Percentiles rank a stretch among this genome's conserved stretches.
phyloP scores from a whole-genome alignment of 306 rosid genomes.

The Senna siamea region DNA sequence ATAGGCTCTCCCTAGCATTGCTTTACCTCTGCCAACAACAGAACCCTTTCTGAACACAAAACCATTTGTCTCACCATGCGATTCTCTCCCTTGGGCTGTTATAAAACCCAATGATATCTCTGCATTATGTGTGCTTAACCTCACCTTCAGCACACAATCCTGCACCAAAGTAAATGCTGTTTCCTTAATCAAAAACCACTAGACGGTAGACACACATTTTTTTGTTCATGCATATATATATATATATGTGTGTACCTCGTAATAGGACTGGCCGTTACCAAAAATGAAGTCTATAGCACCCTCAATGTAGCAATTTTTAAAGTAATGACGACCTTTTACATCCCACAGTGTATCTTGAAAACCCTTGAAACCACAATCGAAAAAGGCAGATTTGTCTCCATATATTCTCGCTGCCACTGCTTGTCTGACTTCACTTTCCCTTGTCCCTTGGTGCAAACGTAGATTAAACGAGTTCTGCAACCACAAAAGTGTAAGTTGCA shows the following conservation, averaged over 20 bases:
- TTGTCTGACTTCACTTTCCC: neutral
- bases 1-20: slow-evolving; percentile 49
- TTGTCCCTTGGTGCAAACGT: rapidly evolving
- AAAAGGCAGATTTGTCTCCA: slow-evolving; percentile 53
- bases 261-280: slow-evolving; percentile 51
- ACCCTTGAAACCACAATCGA: slow-evolving; percentile 45
- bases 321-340: slow-evolving; percentile 53
- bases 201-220: no score
- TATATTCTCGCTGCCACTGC: slow-evolving; percentile 56
- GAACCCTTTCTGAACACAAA: slow-evolving; percentile 48
- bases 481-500: neutral
- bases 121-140: neutral
- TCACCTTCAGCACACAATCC: slow-evolving; percentile 39
- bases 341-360: slow-evolving; percentile 62
- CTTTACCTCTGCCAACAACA: slow-evolving; percentile 31
- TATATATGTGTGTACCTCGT: slow-evolving; percentile 32
- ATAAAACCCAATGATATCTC: slow-evolving; percentile 25
- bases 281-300: slow-evolving; percentile 58
- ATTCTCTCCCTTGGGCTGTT: slow-evolving; percentile 47
- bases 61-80: slow-evolving; percentile 33
- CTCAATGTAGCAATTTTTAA: slow-evolving; percentile 37
- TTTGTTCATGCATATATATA: no score
- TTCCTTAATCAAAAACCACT: no score
- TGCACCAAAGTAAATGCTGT: no score
- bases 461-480: slow-evolving; percentile 30